Base-by-base conservation (phyloP, 495 filamentous ascomycete genomes). In the Aspergillus cavernicola region DNA sequence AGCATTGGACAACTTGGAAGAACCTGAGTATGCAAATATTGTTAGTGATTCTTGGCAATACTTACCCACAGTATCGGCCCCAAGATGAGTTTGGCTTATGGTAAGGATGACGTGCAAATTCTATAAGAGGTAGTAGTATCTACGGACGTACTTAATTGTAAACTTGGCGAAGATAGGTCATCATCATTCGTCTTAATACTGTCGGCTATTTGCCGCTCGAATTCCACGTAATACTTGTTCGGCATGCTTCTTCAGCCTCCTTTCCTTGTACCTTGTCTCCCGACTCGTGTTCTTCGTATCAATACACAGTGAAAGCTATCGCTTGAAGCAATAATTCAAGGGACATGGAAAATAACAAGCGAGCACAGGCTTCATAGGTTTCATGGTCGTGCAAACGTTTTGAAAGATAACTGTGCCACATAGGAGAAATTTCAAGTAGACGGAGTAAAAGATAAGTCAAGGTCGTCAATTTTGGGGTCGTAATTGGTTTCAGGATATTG, bases 381-480 rank as follows among this genome's bases (percentile, higher is more conserved):
- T 41, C 28, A 54, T 50, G 15, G 38, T 51, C 35, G 24, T 53
- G 43, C 24, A 49, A 50, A 53, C 24, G 39, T 29, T 20, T 32
- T 50, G 12, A 40, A 19, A 39, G 32, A 41, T 18, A 41, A 42
- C 38, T 54, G 53, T 46, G 42, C 51, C 54, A 37, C 47, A 52
- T 28, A 50, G 43, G 51, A 53, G 35, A 50, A 49, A 55, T 53
- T 37, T 53, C 58, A 60, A 54, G 33, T 47, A 45, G 55, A 48
- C 35, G 52, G 47, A 33, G 54, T 52, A 44, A 56, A 33, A 52
- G 57, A 55, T 40, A 55, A 16, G 43, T 41, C 33, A 42, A 31
- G 18, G 37, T 28, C 44, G 29, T 46, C 52, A 40, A 36, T 46
- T 37, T 32, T 16, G 16, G 31, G n/a, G 20, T 36, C 31, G 29